phyloP scores from a whole-genome alignment of 306 rosid genomes.

The Pyrus pyrifolia region DNA sequence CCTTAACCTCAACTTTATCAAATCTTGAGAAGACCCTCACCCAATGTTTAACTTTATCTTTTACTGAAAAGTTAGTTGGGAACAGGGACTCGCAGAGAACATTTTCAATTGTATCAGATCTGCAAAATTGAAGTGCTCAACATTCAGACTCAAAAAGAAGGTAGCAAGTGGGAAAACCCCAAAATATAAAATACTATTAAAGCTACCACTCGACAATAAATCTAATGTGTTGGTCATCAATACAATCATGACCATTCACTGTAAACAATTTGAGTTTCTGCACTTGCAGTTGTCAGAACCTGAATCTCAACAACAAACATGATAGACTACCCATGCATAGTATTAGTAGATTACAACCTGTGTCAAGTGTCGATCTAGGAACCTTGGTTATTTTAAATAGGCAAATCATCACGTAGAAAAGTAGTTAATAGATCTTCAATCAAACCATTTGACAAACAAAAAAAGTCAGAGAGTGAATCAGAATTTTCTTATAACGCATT shows the following conservation, averaged over 20 bases:
- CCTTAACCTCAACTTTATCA: slow-evolving; percentile 93
- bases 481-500: neutral
- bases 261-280: neutral
- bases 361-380: neutral
- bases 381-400: neutral
- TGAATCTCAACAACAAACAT: neutral
- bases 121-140: slow-evolving; percentile 32
- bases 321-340: neutral
- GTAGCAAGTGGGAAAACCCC: neutral
- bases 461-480: neutral
- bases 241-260: neutral
- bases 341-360: neutral
- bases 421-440: neutral
- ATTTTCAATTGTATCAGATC: slow-evolving; percentile 87
- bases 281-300: neutral
- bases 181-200: neutral
- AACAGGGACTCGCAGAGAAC: slow-evolving; percentile 72
- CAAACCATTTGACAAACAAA: neutral
- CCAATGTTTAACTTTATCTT: slow-evolving; percentile 75
- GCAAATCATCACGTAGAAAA: neutral
- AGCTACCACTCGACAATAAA: neutral
- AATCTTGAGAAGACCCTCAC: slow-evolving; percentile 60
- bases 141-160: slow-evolving; percentile 2
- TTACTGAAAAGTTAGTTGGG: slow-evolving; percentile 60
- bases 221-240: neutral